Conservation (phyloP, 345 rosid genomes). For the Hibiscus tridactylites region DNA sequence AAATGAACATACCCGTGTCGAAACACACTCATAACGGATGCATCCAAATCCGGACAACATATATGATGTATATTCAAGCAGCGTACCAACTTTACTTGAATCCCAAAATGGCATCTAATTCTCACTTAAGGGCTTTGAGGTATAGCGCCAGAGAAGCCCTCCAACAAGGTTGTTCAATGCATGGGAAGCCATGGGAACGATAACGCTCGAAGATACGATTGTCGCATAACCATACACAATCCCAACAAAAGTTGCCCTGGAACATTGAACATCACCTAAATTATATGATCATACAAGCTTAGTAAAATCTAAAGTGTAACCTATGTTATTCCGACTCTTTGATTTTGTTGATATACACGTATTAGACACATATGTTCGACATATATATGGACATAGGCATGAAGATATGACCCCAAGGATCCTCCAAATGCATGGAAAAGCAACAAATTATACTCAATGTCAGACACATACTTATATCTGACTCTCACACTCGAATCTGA, state of each 20-base stretch:
- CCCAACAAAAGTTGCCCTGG: conserved; percentile 88
- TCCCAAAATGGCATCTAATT: not conserved
- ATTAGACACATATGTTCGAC: not conserved
- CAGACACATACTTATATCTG: not conserved
- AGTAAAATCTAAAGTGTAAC: not conserved
- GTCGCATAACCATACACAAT: conserved; percentile 62
- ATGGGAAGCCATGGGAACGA: conserved; percentile 72
- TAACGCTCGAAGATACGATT: conserved; percentile 46
- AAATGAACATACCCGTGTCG: not conserved
- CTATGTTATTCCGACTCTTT: not conserved
- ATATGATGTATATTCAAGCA: not conserved
- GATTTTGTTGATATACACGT: not conserved
- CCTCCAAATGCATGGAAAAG: too few relatives aligned
- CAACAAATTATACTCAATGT: too few relatives aligned
- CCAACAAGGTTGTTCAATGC: conserved; percentile 73
- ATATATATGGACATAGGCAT: not conserved
- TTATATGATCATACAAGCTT: not conserved
- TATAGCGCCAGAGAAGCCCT: conserved; percentile 61
- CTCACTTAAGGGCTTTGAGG: conserved; percentile 24
- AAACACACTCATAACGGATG: not conserved
- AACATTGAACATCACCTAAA: conserved; percentile 1
- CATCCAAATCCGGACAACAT: not conserved
- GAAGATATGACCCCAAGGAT: not conserved
- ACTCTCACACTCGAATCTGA: not conserved
- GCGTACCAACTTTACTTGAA: not conserved